phyloP scores from a whole-genome alignment of 2,329 filamentous ascomycete genomes.

The Teratosphaeria epicoccoides region DNA sequence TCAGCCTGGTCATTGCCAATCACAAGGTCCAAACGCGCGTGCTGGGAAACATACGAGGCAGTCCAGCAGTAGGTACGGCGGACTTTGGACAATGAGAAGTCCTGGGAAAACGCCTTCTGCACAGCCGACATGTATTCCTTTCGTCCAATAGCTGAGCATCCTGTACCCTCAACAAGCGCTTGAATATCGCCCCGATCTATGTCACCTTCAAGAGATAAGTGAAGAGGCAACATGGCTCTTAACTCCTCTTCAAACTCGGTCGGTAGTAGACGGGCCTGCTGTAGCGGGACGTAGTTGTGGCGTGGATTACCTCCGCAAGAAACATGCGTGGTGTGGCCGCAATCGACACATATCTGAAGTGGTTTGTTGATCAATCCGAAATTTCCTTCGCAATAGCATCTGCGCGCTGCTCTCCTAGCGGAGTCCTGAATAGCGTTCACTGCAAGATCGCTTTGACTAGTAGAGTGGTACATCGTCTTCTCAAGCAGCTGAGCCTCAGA shows the following conservation, averaged over 20 bases:
- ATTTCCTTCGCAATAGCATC: conserved; percentile 49
- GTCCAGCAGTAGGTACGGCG: conserved; percentile 30
- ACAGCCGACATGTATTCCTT: conserved; percentile 24
- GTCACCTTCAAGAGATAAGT: conserved; percentile 8
- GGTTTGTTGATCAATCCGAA: conserved; percentile 26
- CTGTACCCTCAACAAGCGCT: neutral
- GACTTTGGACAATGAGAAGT: conserved; percentile 26
- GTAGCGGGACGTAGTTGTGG: conserved; percentile 32
- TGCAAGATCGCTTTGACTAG: neutral
- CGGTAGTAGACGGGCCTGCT: conserved; percentile 21
- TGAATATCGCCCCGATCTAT: neutral
- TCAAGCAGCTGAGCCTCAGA: too few species aligned
- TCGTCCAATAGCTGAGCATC: neutral
- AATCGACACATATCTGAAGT: conserved; percentile 41
- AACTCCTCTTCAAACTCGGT: conserved; percentile 13
- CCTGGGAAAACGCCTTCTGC: conserved; percentile 22
- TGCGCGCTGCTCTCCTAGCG: conserved; percentile 8
- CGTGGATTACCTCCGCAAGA: conserved; percentile 45
- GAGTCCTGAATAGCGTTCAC: neutral
- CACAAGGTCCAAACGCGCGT: conserved; percentile 30
- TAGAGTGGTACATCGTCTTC: neutral
- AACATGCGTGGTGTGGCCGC: conserved; percentile 45
- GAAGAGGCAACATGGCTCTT: conserved; percentile 11
- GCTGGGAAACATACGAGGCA: conserved; percentile 29
- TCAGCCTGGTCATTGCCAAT: conserved; percentile 8